Evolutionary conservation across 257 asterid species (phyloP).

Genomic region (Cynanchum wilfordii): DNA sequence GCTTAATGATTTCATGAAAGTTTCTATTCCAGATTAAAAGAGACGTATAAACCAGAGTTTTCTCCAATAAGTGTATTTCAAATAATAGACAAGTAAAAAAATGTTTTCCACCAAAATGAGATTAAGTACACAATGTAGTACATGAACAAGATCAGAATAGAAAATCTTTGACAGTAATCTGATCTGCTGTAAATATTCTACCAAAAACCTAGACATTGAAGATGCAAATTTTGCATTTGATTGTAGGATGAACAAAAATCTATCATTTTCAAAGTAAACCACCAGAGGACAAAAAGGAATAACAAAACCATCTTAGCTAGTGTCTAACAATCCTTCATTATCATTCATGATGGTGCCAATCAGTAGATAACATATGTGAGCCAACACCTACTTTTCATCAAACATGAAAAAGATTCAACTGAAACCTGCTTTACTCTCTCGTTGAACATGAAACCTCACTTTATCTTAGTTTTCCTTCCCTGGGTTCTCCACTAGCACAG

Average conservation of each 20-base stretch:
- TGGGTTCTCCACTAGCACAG: not conserved
- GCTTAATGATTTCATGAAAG: not conserved
- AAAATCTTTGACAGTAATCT: not conserved
- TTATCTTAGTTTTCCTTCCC: not conserved
- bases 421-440: not conserved
- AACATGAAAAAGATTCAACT: not conserved
- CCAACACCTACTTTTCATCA: not conserved
- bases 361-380: not conserved
- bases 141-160: not conserved
- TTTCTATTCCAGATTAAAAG: not conserved
- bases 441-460: not conserved
- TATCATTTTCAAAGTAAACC: not conserved
- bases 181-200: not conserved
- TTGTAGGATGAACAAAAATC: not conserved
- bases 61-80: not conserved
- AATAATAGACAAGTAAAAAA: not conserved
- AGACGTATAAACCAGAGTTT: not conserved
- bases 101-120: not conserved
- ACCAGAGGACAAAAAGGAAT: not conserved
- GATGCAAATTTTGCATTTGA: constrained; percentile 5
- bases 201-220: not conserved
- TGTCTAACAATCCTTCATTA: not conserved
- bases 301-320: not conserved
- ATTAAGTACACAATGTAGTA: not conserved
- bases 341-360: not conserved